Percentiles rank a stretch among this genome's conserved stretches.
phyloP scores from a whole-genome alignment of 2,329 filamentous ascomycete genomes.

The Monosporascus sp. region DNA sequence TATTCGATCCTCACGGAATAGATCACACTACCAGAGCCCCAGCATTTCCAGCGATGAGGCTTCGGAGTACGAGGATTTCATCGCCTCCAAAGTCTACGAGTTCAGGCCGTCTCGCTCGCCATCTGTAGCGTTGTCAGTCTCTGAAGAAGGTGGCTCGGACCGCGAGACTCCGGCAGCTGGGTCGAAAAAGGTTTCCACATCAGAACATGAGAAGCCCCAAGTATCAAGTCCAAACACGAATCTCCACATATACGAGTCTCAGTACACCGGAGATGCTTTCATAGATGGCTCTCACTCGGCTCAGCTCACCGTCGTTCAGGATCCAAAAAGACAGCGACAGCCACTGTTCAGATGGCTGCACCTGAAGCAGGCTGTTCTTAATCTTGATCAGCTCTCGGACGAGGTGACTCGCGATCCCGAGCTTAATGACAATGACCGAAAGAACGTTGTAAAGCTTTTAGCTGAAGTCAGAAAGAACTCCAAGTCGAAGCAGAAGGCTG shows the following conservation, averaged over 20 bases:
- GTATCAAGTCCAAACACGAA: neutral
- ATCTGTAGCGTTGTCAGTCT: neutral
- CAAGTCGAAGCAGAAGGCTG: slow-evolving; percentile 32
- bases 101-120: neutral
- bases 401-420: slow-evolving; percentile 30
- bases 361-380: slow-evolving; percentile 35
- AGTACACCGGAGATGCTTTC: slow-evolving; percentile 34
- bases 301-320: slow-evolving; percentile 31
- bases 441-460: slow-evolving; percentile 31
- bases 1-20: neutral
- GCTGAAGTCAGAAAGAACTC: slow-evolving; percentile 32
- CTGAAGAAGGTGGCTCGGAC: neutral
- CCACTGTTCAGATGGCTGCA: slow-evolving; percentile 40
- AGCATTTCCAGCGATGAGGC: neutral
- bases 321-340: slow-evolving; percentile 24
- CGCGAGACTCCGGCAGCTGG: neutral
- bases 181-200: neutral
- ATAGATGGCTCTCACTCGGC: slow-evolving; percentile 31
- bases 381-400: slow-evolving; percentile 37
- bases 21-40: neutral
- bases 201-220: neutral
- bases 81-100: neutral
- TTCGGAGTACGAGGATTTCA: neutral
- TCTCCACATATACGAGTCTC: slow-evolving; percentile 26
- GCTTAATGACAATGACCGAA: slow-evolving; percentile 30